Base-by-base conservation (phyloP, 306 rosid species). In the Hippophae gyantsensis region DNA sequence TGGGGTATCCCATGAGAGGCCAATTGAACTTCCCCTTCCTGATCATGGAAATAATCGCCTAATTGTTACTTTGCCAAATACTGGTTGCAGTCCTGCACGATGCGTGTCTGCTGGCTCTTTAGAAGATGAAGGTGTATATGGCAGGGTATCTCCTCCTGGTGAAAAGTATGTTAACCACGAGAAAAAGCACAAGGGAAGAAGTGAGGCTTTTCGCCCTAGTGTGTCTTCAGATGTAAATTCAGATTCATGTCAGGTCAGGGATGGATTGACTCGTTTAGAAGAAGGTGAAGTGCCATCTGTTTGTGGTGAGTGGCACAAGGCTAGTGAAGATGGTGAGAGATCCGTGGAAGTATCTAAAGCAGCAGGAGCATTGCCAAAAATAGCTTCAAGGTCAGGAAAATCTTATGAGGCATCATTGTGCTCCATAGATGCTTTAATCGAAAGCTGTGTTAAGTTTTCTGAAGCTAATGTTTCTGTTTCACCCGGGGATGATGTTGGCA, bases 381-480 rank as follows among this genome's bases (percentile, higher is more conserved):
- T 72, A 56, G 76, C 76, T 62, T 66, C 72, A 52, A 86, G 74
- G 68, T 74, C 74, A 6, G 87, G 83, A 60, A 83, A 76, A 50
- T 65, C 70, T 13, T 76, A 71, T 12, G 95, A 80, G 63, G 84
- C 89, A 66, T 80, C 93, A 43, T 73, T 89, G 52, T 74, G 86
- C 75, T 85, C 97, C 54, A 86, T 86, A 62, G 70, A 78, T 75
- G 95, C 95, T 50, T 72, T 90, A 63, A 78, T 84, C 73, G 97
- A 90, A 63, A 84, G 97, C 59, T 90, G 95, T 64, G 95, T 71
- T 9, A 84, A 84, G 68, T 67, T 70, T 74, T 84, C 97, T 38
- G 90, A 86, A 77, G 77, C 82, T 26, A 82, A 64, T 71, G 58
- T 77, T 58, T 68, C 81, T 62, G 67, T 69, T 41, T 80, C 90